Base-by-base conservation (phyloP, 495 filamentous ascomycete species). In the Penicillium ochrochloron region DNA sequence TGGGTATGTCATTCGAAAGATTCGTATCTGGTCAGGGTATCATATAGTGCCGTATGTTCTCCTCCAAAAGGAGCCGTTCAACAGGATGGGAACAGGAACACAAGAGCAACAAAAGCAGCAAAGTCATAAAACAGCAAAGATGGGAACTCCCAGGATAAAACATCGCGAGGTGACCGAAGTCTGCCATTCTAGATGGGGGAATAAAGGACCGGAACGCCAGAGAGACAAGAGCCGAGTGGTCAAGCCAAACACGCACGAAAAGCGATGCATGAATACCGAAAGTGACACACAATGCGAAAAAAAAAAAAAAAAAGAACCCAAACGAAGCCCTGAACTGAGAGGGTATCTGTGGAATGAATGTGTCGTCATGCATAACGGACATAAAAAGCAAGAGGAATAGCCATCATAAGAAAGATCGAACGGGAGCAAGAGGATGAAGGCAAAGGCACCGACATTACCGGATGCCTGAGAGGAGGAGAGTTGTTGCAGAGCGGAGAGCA, bases 1-100 rank as follows among this genome's bases (percentile, higher is more conserved):
- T 54, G 23, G 42, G 17, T 12, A 58, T 68, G 41, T 68, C 23
- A 63, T 68, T 66, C 25, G 61, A 53, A 57, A 34, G 64, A 61
- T 57, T 66, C 59, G 64, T 68, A 71, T 73, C 61, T 55, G 70
- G 66, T 68, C 64, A 73, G 71, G 71, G 71, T 73, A 73, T 73
- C 71, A 69, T 67, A 57, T 66, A 27, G 53, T 69, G 65, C 64
- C 64, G 57, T 23, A 41, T 65, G 66, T 61, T 61, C 59, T 50
- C 31, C 50, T 58, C 42, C 15, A 15, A 46, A 51, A 52, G 23
- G 17, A 57, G 35, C 46, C 57, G 12, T 63, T n/a, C 35, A n/a
- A 27, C 19, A 23, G 39, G 37, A 44, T 27, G 59, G 48, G 25
- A 56, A 62, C 59, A 56, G 44, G 42, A 19, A 34, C 25, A 35